Evolutionary conservation across 2,329 filamentous ascomycete species (phyloP).

Genomic region (Periconia sp.): DNA sequence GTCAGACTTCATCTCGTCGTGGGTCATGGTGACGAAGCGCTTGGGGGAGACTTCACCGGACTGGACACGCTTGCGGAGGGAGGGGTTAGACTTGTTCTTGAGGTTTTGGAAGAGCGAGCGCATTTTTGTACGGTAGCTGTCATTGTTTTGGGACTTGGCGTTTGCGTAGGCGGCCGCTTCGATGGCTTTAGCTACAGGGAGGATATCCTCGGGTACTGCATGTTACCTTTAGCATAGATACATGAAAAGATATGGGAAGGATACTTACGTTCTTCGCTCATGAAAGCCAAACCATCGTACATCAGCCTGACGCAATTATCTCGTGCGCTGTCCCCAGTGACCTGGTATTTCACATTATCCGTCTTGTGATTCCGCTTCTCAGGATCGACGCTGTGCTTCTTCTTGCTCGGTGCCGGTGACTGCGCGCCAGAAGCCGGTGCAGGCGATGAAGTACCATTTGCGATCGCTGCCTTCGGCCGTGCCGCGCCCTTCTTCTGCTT

Average conservation of each 20-base stretch:
- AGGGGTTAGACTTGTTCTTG: constrained; percentile 86
- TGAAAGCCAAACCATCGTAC: constrained; percentile 88
- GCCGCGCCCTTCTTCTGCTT: constrained; percentile 44
- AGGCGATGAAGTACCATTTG: constrained; percentile 36
- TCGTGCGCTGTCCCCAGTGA: constrained; percentile 75
- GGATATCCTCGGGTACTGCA: constrained; percentile 66
- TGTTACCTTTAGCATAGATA: constrained; percentile 15
- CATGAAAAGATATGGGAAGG: constrained; percentile 10
- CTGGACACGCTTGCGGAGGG: constrained; percentile 78
- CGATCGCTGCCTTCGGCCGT: constrained; percentile 19
- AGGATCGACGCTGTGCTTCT: constrained; percentile 64
- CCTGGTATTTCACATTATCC: constrained; percentile 79
- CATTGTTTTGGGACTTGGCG: constrained; percentile 71
- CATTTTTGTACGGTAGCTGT: constrained; percentile 85
- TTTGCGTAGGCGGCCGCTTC: constrained; percentile 76
- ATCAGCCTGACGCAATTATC: constrained; percentile 89
- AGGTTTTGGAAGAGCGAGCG: constrained; percentile 93
- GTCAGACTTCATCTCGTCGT: constrained; percentile 88
- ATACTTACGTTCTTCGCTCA: constrained; percentile 60
- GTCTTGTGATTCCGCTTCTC: constrained; percentile 81
- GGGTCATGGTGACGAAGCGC: constrained; percentile 82
- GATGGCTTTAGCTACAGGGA: constrained; percentile 70
- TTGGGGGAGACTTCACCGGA: constrained; percentile 73
- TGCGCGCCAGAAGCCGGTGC: constrained; percentile 46
- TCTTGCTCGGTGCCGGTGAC: constrained; percentile 56